These are phyloP conservation scores for Anastatica hierochuntica DNA, from an alignment of 345 rosid genomes.

Conservation along the genomic window DNA sequence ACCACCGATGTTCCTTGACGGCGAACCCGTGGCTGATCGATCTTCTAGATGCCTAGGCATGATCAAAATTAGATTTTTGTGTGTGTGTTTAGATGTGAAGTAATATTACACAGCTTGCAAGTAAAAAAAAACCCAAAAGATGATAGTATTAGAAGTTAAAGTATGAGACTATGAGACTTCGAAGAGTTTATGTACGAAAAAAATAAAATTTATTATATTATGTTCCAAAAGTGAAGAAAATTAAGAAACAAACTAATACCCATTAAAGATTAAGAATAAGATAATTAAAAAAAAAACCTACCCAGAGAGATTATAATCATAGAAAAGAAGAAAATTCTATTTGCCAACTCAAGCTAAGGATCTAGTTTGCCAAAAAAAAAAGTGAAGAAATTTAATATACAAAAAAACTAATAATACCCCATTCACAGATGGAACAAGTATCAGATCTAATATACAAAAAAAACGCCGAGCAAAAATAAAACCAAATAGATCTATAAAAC, in stretches of 20 bases:
- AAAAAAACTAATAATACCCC: background rate
- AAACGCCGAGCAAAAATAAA: constrained; percentile 8
- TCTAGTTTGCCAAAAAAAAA: background rate
- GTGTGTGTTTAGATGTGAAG: background rate
- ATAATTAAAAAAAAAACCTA: background rate
- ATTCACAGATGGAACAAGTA: background rate
- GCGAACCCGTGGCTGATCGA: constrained; percentile 41
- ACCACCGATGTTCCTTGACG: constrained; percentile 28
- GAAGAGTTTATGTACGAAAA: no score
- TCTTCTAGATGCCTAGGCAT: constrained; percentile 57
- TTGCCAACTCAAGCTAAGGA: background rate
- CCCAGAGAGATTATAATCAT: background rate
- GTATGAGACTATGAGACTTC: background rate
- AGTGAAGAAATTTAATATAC: background rate
- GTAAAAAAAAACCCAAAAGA: background rate
- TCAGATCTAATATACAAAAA: background rate
- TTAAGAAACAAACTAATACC: background rate
- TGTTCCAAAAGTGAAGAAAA: background rate
- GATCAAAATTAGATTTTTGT: background rate
- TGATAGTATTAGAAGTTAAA: background rate
- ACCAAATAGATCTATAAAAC: constrained; percentile 4
- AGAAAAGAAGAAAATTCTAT: background rate
- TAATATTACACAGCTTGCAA: constrained; percentile 9
- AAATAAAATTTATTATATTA: no score
- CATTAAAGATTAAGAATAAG: no score